Evolutionary conservation across 768 basidiomycete genomes (phyloP).

Genomic region (Xerocomellus chrysenteron): DNA sequence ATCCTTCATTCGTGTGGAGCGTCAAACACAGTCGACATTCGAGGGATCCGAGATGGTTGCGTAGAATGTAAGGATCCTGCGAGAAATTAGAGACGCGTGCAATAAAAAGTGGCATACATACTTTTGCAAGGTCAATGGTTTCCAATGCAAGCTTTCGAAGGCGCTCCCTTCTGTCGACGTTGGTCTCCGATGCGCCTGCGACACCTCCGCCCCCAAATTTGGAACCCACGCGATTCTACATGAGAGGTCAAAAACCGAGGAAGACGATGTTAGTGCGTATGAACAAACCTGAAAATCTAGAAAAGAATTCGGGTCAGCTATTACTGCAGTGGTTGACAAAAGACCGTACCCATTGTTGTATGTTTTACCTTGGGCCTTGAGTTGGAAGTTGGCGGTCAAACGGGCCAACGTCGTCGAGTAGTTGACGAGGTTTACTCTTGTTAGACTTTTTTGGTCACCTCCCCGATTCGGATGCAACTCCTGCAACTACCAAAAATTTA

Average conservation of each 20-base stretch:
- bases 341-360: slow-evolving; percentile 33
- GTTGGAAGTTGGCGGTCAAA: slow-evolving; percentile 6
- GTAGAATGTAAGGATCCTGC: slow-evolving; percentile 96
- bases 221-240: slow-evolving; percentile 91
- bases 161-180: slow-evolving; percentile 93
- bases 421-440: neutral
- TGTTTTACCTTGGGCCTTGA: neutral
- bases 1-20: slow-evolving; percentile 98
- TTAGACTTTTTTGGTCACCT: neutral
- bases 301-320: slow-evolving; percentile 9
- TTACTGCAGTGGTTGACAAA: neutral
- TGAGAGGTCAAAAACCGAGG: slow-evolving; percentile 2
- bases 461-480: slow-evolving; percentile 11
- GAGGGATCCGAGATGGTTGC: slow-evolving; percentile 96
- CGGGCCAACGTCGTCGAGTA: too few relatives aligned
- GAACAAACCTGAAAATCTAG: slow-evolving; percentile 68
- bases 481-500: slow-evolving; percentile 12
- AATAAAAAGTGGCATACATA: slow-evolving; percentile 30
- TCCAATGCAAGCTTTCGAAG: slow-evolving; percentile 93
- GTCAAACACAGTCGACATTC: slow-evolving; percentile 98
- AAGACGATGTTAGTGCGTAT: neutral
- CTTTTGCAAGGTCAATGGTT: slow-evolving; percentile 98
- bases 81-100: slow-evolving; percentile 11
- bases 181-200: slow-evolving; percentile 91
- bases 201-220: slow-evolving; percentile 97